A percentile compares a stretch with the other conserved stretches of the same genome.
These are phyloP conservation scores for Ganoderma multipileum DNA, from an alignment of 1,284 basidiomycete species.

Conservation along the genomic window DNA sequence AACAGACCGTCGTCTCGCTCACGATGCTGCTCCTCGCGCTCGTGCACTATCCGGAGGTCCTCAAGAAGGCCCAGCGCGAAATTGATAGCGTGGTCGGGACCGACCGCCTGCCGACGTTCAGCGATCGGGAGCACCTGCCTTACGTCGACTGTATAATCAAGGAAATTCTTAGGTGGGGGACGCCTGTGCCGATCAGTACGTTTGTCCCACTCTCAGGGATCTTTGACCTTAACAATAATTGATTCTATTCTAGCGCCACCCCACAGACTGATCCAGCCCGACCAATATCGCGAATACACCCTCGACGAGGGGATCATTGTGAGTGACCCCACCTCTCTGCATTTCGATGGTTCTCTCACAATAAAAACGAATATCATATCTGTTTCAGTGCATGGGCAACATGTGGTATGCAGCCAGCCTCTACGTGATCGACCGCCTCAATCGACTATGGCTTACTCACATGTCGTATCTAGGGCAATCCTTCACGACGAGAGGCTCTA, in stretches of 20 bases:
- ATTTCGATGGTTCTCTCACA: background rate
- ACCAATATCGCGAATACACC: slow-evolving; percentile 13
- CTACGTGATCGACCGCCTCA: background rate
- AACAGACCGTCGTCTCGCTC: slow-evolving; percentile 13
- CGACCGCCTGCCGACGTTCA: slow-evolving; percentile 9
- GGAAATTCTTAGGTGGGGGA: slow-evolving; percentile 19
- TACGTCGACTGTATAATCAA: slow-evolving; percentile 19
- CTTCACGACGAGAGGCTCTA: slow-evolving; percentile 24
- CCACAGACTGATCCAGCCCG: slow-evolving; percentile 13
- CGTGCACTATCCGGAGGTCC: slow-evolving; percentile 11
- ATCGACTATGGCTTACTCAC: no score
- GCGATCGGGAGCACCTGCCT: slow-evolving; percentile 7
- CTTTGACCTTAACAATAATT: background rate
- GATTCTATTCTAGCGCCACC: slow-evolving; percentile 1
- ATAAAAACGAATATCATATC: background rate
- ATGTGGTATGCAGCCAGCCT: slow-evolving; percentile 5
- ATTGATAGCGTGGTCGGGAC: slow-evolving; percentile 15
- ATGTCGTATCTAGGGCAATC: slow-evolving; percentile 11
- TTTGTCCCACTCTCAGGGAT: background rate
- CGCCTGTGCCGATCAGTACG: slow-evolving; percentile 20
- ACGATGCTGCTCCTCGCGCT: slow-evolving; percentile 14
- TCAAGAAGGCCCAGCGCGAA: slow-evolving; percentile 13
- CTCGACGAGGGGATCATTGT: slow-evolving; percentile 13
- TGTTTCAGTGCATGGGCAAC: slow-evolving; percentile 7
- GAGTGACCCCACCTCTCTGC: background rate